Evolutionary conservation across 257 asterid genomes (phyloP), one percentile per base, ranked within the genome.

Genomic region (Solanum gandarillasii): DNA sequence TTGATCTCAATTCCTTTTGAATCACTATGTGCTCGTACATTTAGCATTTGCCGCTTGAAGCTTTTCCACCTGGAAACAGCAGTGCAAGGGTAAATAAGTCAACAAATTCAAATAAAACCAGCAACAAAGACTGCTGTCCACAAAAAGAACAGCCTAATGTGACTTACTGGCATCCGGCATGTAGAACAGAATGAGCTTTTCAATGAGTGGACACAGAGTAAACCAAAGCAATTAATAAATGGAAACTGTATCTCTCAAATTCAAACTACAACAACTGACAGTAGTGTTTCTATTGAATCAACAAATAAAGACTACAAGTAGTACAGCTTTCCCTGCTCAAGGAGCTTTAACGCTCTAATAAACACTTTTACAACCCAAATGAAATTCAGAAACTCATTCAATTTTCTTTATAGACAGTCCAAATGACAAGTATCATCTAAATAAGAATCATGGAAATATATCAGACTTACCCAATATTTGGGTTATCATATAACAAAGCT

Each of bases 41-140:
- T 94, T 83, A 94, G 92, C 99, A 97, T 94, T 84, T 97, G 98
- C 73, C 95, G 90, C 93, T 94, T 97, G 94, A 97, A 97, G 91
- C 93, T 94, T 92, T 90, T 95, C 99, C 99, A 97, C 93, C 99
- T 97, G 92, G 60, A 89, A 89, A 35, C 39, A 87, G 18, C 14
- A 38, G 6, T 41, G 12, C 4, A 20, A 34, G 31, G 83, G 83
- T 36, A 74, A 74, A 74, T 74, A 74, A 13, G 9, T 74, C 52
- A 74, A 23, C 14, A 74, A 21, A 74, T 21, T 23, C 31, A 74
- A 41, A 35, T 36, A 39, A 82, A 46, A 83, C 36, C 73, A 67
- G 73, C 85, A 29, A 35, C 48, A 34, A 35, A 73, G 5, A 12
- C 82, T 34, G 82, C 48, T 34, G n/a, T 73, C 48, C 58, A 36